Evolutionary conservation across 176 grass and related monocot genomes (phyloP).

Genomic region (Rhynchospora tenuis): DNA sequence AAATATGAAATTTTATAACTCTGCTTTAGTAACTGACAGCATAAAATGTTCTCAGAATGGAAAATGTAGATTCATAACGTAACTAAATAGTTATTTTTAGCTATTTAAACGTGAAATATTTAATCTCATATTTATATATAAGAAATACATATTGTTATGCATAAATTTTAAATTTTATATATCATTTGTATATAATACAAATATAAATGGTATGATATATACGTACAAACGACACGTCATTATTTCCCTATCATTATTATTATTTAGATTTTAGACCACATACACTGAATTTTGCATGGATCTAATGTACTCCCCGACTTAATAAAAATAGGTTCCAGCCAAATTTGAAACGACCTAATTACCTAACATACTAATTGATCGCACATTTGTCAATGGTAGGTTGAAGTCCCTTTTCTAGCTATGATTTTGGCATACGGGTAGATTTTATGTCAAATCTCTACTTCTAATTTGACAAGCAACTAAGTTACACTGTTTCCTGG

Average conservation of each 20-base stretch:
- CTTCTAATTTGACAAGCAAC: slow-evolving; percentile 9
- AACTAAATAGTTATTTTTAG: no score
- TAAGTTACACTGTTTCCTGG: neutral
- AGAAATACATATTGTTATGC: no score
- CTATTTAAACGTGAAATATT: no score
- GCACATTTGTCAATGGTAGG: neutral
- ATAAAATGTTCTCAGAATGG: no score
- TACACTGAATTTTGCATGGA: neutral
- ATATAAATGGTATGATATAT: no score
- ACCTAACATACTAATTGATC: neutral
- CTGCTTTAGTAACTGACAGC: no score
- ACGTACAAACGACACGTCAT: no score
- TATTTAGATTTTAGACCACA: neutral
- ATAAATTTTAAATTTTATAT: no score
- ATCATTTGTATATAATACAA: no score
- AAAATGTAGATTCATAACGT: no score
- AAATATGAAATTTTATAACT: no score
- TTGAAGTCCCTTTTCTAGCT: neutral
- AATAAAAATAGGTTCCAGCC: neutral
- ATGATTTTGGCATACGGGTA: neutral
- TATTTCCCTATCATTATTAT: neutral
- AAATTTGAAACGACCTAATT: neutral
- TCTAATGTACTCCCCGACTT: neutral
- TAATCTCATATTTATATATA: no score
- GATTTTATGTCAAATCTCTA: slow-evolving; percentile 6